phyloP scores from a whole-genome alignment of 345 rosid species.

The Ceriops zippeliana region DNA sequence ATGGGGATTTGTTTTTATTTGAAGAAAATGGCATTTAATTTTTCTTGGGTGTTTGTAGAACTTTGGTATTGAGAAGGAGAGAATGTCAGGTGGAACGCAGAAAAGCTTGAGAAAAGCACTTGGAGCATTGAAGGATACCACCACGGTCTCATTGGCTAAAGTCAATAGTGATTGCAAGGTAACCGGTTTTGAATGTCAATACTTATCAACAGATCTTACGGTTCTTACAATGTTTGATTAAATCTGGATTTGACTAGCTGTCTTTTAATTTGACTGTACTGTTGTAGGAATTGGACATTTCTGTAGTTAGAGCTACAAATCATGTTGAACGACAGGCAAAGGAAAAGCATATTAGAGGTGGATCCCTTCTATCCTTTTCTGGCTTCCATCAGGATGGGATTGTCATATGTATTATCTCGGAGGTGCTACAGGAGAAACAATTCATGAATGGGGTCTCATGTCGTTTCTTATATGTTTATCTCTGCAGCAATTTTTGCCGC shows the following conservation, averaged over 20 bases:
- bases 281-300: slow-evolving; percentile 87
- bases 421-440: background rate
- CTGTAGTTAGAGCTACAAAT: slow-evolving; percentile 94
- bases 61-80: slow-evolving; percentile 37
- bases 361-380: slow-evolving; percentile 7
- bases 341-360: slow-evolving; percentile 84
- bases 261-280: slow-evolving; percentile 5
- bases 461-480: slow-evolving; percentile 4
- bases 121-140: slow-evolving; percentile 92
- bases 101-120: slow-evolving; percentile 90
- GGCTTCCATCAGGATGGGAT: background rate
- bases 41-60: slow-evolving; percentile 27
- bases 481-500: slow-evolving; percentile 85
- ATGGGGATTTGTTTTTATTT: background rate
- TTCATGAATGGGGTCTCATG: slow-evolving; percentile 3
- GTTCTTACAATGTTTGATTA: background rate
- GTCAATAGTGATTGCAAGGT: slow-evolving; percentile 98
- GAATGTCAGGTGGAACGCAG: slow-evolving; percentile 79
- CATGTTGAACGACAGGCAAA: slow-evolving; percentile 89
- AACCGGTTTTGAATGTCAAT: background rate
- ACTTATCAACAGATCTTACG: background rate
- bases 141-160: slow-evolving; percentile 97
- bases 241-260: background rate
- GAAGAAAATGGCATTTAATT: slow-evolving; percentile 9
- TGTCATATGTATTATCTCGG: background rate